phyloP scores from a whole-genome alignment of 192 early-diverging fungal species.

The Rhizophlyctis rosea region DNA sequence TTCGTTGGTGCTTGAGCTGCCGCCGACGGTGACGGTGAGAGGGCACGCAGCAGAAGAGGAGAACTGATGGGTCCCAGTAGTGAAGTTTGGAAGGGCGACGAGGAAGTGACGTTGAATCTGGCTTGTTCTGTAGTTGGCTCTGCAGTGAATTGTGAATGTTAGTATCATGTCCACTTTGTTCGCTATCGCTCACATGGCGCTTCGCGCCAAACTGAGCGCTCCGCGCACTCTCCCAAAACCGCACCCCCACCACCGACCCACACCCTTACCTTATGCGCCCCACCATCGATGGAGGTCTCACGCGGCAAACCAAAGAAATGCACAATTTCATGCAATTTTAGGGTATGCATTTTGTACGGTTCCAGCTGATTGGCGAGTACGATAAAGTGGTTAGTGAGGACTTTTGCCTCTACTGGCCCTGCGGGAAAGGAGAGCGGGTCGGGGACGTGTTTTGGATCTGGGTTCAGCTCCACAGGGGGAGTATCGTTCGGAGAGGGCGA shows the following conservation, averaged over 20 bases:
- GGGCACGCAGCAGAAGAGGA: background rate
- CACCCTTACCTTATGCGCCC: too few relatives aligned
- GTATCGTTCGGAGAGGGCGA: too few relatives aligned
- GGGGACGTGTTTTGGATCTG: too few relatives aligned
- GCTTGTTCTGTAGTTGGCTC: background rate
- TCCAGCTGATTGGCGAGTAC: constrained; percentile 12
- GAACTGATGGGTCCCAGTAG: too few relatives aligned
- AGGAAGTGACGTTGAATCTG: background rate
- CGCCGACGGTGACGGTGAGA: background rate
- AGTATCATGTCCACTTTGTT: background rate
- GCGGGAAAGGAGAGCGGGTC: background rate
- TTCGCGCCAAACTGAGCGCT: background rate
- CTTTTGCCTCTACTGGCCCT: constrained; percentile 6
- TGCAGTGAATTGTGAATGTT: background rate
- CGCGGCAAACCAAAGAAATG: too few relatives aligned
- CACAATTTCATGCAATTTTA: constrained; percentile 3
- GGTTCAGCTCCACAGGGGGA: too few relatives aligned
- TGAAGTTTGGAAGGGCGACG: too few relatives aligned
- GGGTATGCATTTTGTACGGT: constrained; percentile 14
- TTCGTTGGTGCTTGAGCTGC: background rate
- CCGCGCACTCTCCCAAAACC: too few relatives aligned
- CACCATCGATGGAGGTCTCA: too few relatives aligned
- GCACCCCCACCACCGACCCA: too few relatives aligned
- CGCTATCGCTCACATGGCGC: too few relatives aligned
- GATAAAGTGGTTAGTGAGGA: constrained; percentile 21